phyloP scores from a whole-genome alignment of 2,329 filamentous ascomycete species.

The Scleromitrula shiraiana region DNA sequence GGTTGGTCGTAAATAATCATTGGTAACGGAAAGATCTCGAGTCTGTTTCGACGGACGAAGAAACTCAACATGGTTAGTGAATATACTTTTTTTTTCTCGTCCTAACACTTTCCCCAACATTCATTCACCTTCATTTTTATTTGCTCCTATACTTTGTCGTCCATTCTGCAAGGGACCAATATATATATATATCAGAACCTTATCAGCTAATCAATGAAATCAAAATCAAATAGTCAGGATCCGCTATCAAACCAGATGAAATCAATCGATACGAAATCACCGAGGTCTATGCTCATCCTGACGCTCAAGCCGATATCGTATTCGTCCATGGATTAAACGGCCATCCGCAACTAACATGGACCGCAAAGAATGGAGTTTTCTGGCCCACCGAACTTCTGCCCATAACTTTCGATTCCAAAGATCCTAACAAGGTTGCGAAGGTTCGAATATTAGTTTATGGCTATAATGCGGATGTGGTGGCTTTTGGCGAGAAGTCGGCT shows the following conservation, averaged over 20 bases:
- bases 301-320: slow-evolving; percentile 56
- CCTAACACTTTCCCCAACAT: neutral
- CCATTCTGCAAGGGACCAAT: neutral
- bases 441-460: slow-evolving; percentile 65
- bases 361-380: slow-evolving; percentile 46
- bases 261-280: slow-evolving; percentile 51
- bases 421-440: slow-evolving; percentile 25
- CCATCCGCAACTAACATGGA: slow-evolving; percentile 55
- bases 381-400: slow-evolving; percentile 66
- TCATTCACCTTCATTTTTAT: neutral
- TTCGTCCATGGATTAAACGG: slow-evolving; percentile 67
- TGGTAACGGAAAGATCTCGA: neutral
- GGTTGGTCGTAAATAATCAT: no score
- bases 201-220: slow-evolving; percentile 1
- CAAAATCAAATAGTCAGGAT: slow-evolving; percentile 34
- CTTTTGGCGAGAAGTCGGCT: slow-evolving; percentile 39
- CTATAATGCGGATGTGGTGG: slow-evolving; percentile 59
- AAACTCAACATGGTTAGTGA: slow-evolving; percentile 7
- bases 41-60: slow-evolving; percentile 4
- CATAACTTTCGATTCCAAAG: slow-evolving; percentile 38
- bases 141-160: neutral
- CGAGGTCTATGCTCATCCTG: slow-evolving; percentile 49
- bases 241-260: slow-evolving; percentile 37
- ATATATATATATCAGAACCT: neutral
- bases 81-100: neutral